phyloP scores from a whole-genome alignment of 192 early-diverging fungal species.

The Linnemannia elongata region DNA sequence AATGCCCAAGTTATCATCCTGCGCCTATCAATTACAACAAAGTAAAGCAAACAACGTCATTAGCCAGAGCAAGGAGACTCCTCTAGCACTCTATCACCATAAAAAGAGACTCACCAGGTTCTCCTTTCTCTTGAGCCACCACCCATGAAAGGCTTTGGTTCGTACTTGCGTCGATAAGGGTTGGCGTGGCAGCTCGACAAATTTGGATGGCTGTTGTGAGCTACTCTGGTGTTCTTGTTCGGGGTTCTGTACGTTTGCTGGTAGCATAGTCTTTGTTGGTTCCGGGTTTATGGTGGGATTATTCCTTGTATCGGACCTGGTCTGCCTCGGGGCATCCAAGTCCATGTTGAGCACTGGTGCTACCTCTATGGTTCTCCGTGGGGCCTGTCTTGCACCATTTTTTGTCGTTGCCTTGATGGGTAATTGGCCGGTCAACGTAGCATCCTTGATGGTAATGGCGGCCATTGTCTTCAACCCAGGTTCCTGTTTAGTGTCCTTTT shows the following conservation, averaged over 20 bases:
- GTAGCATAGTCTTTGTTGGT: not conserved
- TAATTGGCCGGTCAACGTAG: not conserved
- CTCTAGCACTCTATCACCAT: not conserved
- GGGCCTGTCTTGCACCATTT: not conserved
- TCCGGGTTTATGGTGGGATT: not conserved
- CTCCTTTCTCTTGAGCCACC: slow-evolving; percentile 19
- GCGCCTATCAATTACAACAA: not conserved
- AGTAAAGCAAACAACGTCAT: not conserved
- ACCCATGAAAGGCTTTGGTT: slow-evolving; percentile 4
- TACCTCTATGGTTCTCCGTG: not conserved
- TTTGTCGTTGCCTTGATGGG: not conserved
- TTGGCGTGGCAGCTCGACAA: not conserved
- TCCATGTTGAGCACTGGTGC: not conserved
- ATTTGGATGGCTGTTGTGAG: not conserved
- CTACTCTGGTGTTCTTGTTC: not conserved
- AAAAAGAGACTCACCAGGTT: not conserved
- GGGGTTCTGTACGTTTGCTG: not conserved
- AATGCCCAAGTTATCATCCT: not conserved
- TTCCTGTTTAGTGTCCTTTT: not conserved
- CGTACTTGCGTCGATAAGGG: not conserved
- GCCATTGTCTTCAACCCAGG: not conserved
- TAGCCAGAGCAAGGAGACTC: not conserved
- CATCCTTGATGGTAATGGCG: not conserved
- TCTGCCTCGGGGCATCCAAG: not conserved
- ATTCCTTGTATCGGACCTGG: not conserved